phyloP scores from a whole-genome alignment of 2,329 filamentous ascomycete genomes.

The Fusarium fracticaudum region DNA sequence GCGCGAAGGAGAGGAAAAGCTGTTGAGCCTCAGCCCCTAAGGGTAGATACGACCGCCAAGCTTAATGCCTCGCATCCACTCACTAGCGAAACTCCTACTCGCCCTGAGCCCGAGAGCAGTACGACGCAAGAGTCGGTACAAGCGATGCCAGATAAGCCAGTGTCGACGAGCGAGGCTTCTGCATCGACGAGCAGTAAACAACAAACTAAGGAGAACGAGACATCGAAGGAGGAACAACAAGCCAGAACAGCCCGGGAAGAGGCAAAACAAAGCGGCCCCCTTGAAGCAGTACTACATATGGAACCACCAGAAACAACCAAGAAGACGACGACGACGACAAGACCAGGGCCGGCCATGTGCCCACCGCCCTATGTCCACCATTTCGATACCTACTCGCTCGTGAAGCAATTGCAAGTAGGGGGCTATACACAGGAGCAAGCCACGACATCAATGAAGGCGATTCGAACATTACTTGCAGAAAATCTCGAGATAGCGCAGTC shows the following conservation, averaged over 20 bases:
- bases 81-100: conserved; percentile 19
- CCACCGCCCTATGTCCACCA: conserved; percentile 90
- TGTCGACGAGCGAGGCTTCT: not conserved
- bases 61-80: conserved; percentile 26
- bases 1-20: conserved; percentile 68
- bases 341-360: conserved; percentile 72
- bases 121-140: conserved; percentile 12
- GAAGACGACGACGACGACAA: conserved; percentile 18
- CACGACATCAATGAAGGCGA: conserved; percentile 90
- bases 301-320: conserved; percentile 53
- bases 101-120: conserved; percentile 2
- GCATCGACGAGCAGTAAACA: conserved; percentile 11
- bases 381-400: conserved; percentile 93
- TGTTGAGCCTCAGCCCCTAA: conserved; percentile 60
- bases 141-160: not conserved
- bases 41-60: conserved; percentile 30
- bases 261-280: conserved; percentile 57
- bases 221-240: conserved; percentile 23
- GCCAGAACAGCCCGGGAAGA: conserved; percentile 48
- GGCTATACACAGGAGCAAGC: conserved; percentile 81
- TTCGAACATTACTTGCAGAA: conserved; percentile 77
- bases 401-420: conserved; percentile 79
- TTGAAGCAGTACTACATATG: conserved; percentile 63
- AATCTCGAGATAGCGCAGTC: conserved; percentile 85
- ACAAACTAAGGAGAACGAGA: conserved; percentile 11